Percentiles rank a stretch among this genome's conserved stretches.
phyloP scores from a whole-genome alignment of 208 protist species.

The Trypanosoma conorhini region DNA sequence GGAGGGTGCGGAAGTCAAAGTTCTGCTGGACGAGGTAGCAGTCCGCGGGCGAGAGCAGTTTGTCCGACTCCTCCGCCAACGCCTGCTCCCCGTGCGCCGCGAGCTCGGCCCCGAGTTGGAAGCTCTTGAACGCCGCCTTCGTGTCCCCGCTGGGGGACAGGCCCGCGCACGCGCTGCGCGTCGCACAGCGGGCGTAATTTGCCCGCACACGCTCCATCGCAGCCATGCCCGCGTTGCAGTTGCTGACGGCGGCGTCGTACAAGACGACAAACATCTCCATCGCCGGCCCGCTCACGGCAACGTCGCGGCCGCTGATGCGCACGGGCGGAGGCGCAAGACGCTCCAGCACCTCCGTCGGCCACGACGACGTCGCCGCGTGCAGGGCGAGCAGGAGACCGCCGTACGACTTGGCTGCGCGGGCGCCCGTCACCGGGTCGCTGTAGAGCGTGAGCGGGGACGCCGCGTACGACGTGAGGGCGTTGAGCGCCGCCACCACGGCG shows the following conservation, averaged over 20 bases:
- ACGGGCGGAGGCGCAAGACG: conserved; percentile 32
- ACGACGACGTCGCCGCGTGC: conserved; percentile 38
- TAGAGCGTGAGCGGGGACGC: conserved; percentile 31
- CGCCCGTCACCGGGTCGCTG: conserved; percentile 31
- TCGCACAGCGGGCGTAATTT: conserved; percentile 24
- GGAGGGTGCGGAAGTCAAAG: conserved; percentile 37
- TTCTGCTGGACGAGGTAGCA: conserved; percentile 34
- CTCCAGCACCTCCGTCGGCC: conserved; percentile 47
- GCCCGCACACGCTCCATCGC: conserved; percentile 35
- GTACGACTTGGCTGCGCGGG: conserved; percentile 39
- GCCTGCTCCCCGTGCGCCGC: conserved; percentile 31
- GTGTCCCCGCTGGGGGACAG: conserved; percentile 38
- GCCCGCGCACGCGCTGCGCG: conserved; percentile 6
- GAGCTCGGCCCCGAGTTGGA: conserved; percentile 36
- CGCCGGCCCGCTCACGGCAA: conserved; percentile 31
- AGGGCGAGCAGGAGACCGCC: conserved; percentile 46
- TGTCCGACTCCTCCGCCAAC: conserved; percentile 14
- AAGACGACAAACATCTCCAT: conserved; percentile 59
- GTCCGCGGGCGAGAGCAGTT: conserved; percentile 32
- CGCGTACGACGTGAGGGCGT: conserved; percentile 56
- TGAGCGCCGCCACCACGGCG: conserved; percentile 31
- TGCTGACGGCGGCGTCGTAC: conserved; percentile 54
- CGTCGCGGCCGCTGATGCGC: not conserved
- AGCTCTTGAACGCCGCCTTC: conserved; percentile 55
- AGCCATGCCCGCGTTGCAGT: conserved; percentile 42